Base-by-base conservation (phyloP, 2,329 filamentous ascomycete species). In the Epichloe sylvatica region DNA sequence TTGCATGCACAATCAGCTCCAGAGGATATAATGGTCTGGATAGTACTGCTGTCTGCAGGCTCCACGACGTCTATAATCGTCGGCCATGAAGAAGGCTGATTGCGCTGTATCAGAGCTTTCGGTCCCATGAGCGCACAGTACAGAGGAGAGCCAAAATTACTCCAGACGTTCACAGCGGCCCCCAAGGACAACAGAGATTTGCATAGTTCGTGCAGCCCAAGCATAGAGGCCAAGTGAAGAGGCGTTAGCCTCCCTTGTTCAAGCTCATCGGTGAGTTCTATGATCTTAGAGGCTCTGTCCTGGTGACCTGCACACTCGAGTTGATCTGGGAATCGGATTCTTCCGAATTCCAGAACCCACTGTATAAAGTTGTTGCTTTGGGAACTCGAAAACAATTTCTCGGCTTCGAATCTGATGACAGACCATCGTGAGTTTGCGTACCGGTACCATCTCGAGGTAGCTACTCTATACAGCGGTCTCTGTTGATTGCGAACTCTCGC, bases 311-410 rank as follows among this genome's bases (percentile, higher is more conserved):
- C 45, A 21, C 19, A 35, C 17, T 39, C 30, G 5, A 59, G 56
- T 0, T 50, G 52, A 1, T 54, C 52, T 1, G 66, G 64, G 47
- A 57, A 65, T 2, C 52, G 59, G 19, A 59, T 54, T 19, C 61
- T 56, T 1, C 59, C 60, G 50, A 64, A 67, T 42, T 67, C 64
- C 19, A 69, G 50, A 3, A 57, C 55, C 66, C 67, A 69, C 19
- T 67, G 65, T 9, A 62, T 58, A 34, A 68, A 66, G 51, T 60
- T 64, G 44, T 56, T 60, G 1, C 58, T 54, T 21, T 53, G 58
- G 0, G 57, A 49, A 0, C 51, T 42, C 2, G 53, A 50, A 45
- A 69, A 67, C 4, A 68, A 56, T 6, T 53, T 47, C 9, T 54
- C 54, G 12, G 67, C 55, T 13, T 61, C 54, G 1, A 56, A 43